Evolutionary conservation across 441 rosid genomes (phyloP), one percentile per base, ranked within the genome.

Genomic region (Mallotus repandus): DNA sequence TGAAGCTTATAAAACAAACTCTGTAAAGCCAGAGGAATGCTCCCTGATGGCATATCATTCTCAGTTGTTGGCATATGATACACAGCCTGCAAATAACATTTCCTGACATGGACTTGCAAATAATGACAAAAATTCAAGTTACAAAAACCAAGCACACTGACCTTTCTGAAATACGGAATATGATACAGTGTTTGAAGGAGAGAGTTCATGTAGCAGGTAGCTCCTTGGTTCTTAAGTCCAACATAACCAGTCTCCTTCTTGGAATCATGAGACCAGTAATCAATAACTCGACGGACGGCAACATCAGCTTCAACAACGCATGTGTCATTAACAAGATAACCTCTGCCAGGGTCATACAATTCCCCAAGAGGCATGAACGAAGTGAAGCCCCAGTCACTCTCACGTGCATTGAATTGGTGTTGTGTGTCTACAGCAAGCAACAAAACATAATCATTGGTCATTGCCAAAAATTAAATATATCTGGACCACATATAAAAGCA

Each of bases 51-150:
- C 80, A 86, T 81, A 76, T 91, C 98, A 86, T 89, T 90, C 84
- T 91, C 97, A 68, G 98, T 89, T 68, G 98, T 91, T 68, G 98
- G 98, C 98, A 91, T 93, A 84, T 93, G 98, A 75, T 93, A 93
- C 55, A 93, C 98, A 67, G 98, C 97, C 98, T 93, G 88, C 82
- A 86, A 76, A 35, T 78, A 60, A 86, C 90, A 90, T 86, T 90
- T 90, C 49, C 65, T 63, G 70, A 69, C 64, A 65, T 73, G 43
- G 58, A 70, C 55, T 52, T 22, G 64, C 48, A 66, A 77, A 65
- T 58, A 22, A 74, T 68, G 62, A 59, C 71, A 69, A 55, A 35
- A 66, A 35, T 50, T 74, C 59, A 68, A 71, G 22, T 61, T 55
- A 60, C 19, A 25, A 55, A 70, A 50, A 71, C 22, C 63, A 67